phyloP scores from a whole-genome alignment of 371 early-diverging fungal genomes.

The Actinomucor elegans region DNA sequence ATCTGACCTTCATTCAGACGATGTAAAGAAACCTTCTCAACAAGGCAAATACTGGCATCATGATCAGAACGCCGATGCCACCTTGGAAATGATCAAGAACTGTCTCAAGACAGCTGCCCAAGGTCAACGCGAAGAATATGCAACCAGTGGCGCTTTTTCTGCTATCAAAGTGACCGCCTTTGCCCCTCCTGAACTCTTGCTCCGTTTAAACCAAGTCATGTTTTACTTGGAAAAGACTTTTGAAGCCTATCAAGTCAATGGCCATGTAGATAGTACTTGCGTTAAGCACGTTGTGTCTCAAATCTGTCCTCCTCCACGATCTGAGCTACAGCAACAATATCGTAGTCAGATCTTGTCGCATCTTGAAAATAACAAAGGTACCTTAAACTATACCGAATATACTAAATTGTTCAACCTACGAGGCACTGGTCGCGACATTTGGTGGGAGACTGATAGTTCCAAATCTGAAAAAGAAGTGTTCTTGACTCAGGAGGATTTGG shows the following conservation, averaged over 20 bases:
- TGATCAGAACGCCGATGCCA: constrained; percentile 60
- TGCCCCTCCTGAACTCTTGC: constrained; percentile 71
- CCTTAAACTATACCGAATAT: constrained; percentile 23
- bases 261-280: constrained; percentile 21
- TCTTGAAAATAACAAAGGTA: constrained; percentile 1
- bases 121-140: constrained; percentile 48
- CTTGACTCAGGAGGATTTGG: constrained; percentile 53
- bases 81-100: constrained; percentile 60
- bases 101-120: constrained; percentile 68
- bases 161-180: constrained; percentile 92
- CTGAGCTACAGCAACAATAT: constrained; percentile 12
- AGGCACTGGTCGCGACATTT: constrained; percentile 33
- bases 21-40: constrained; percentile 30
- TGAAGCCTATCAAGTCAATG: constrained; percentile 27
- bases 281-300: constrained; percentile 18
- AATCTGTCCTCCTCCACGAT: constrained; percentile 20
- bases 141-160: constrained; percentile 54
- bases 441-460: constrained; percentile 25
- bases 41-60: constrained; percentile 18
- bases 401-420: constrained; percentile 30
- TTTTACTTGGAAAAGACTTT: constrained; percentile 37
- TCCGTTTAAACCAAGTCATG: constrained; percentile 64
- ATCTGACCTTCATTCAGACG: constrained; percentile 65
- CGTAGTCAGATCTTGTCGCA: constrained; percentile 15
- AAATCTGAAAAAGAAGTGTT: constrained; percentile 22